Evolutionary conservation across 1,284 basidiomycete species (phyloP).

Genomic region (Caloboletus firmus): DNA sequence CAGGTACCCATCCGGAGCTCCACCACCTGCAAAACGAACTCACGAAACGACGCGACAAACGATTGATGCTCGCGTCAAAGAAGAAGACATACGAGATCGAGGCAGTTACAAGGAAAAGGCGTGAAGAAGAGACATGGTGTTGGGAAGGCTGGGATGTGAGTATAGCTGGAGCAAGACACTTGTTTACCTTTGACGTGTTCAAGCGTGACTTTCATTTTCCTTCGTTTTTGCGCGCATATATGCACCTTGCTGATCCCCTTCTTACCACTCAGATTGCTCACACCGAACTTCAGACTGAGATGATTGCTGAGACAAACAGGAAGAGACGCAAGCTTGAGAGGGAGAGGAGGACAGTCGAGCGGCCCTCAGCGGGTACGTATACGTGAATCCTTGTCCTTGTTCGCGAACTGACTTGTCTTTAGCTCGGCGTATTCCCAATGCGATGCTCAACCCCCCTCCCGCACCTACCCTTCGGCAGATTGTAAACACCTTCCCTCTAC

Average conservation of each 20-base stretch:
- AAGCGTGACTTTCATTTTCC: slow-evolving; percentile 5
- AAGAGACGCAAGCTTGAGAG: slow-evolving; percentile 80
- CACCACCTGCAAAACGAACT: slow-evolving; percentile 76
- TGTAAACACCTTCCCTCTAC: slow-evolving; percentile 41
- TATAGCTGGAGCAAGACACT: slow-evolving; percentile 5
- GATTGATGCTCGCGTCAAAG: slow-evolving; percentile 68
- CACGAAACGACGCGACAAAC: slow-evolving; percentile 68
- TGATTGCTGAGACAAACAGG: slow-evolving; percentile 81
- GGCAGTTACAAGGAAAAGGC: slow-evolving; percentile 55
- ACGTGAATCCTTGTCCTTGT: not conserved
- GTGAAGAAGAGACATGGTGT: slow-evolving; percentile 59
- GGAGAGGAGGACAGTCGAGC: slow-evolving; percentile 71
- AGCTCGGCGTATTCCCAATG: slow-evolving; percentile 52
- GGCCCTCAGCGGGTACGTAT: slow-evolving; percentile 64
- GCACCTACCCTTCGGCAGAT: slow-evolving; percentile 52
- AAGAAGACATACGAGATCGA: slow-evolving; percentile 65
- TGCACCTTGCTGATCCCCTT: slow-evolving; percentile 8
- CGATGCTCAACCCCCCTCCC: slow-evolving; percentile 42
- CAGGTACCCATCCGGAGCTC: slow-evolving; percentile 82
- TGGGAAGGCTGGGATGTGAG: slow-evolving; percentile 80
- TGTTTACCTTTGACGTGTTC: not conserved
- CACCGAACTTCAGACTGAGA: slow-evolving; percentile 75
- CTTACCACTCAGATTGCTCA: slow-evolving; percentile 49
- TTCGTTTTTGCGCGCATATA: slow-evolving; percentile 6
- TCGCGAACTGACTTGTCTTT: slow-evolving; percentile 3